A percentile compares a stretch with the other conserved stretches of the same genome.
phyloP scores from a whole-genome alignment of 306 rosid species.

The Rosa lucieae region DNA sequence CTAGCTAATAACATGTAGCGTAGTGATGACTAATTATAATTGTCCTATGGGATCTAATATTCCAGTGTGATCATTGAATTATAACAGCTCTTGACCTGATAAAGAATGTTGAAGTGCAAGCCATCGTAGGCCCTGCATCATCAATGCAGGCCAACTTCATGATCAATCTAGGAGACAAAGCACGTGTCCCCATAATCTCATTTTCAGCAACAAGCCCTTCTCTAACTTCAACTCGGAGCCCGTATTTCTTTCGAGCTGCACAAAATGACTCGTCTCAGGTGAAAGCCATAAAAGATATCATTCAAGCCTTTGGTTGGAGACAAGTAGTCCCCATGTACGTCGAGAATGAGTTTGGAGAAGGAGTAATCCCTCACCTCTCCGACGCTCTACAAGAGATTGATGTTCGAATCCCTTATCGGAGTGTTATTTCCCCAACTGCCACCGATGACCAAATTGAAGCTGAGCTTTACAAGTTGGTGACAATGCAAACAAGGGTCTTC shows the following conservation, averaged over 20 bases:
- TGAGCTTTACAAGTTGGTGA: constrained; percentile 3
- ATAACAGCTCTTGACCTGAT: neutral
- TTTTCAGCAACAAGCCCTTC: constrained; percentile 3
- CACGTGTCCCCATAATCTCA: neutral
- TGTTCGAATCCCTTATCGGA: constrained; percentile 4
- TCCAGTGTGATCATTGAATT: too few relatives aligned
- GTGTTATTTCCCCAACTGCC: neutral
- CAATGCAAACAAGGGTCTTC: constrained; percentile 9
- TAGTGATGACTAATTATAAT: neutral
- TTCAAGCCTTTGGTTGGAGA: constrained; percentile 14
- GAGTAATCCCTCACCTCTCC: constrained; percentile 1
- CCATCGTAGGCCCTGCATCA: constrained; percentile 3
- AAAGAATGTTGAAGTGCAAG: constrained; percentile 9
- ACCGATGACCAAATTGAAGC: neutral
- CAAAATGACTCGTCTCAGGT: constrained; percentile 7
- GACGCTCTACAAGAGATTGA: constrained; percentile 4
- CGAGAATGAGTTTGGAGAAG: neutral
- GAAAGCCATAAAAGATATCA: neutral
- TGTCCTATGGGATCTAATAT: neutral
- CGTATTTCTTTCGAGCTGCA: neutral
- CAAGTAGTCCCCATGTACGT: constrained; percentile 1
- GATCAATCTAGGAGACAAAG: constrained; percentile 3
- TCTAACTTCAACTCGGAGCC: neutral
- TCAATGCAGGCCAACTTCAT: neutral
- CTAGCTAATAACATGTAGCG: neutral